Evolutionary conservation across 1,284 basidiomycete genomes (phyloP), one percentile per base, ranked within the genome.

Genomic region (Peniophora sp.): DNA sequence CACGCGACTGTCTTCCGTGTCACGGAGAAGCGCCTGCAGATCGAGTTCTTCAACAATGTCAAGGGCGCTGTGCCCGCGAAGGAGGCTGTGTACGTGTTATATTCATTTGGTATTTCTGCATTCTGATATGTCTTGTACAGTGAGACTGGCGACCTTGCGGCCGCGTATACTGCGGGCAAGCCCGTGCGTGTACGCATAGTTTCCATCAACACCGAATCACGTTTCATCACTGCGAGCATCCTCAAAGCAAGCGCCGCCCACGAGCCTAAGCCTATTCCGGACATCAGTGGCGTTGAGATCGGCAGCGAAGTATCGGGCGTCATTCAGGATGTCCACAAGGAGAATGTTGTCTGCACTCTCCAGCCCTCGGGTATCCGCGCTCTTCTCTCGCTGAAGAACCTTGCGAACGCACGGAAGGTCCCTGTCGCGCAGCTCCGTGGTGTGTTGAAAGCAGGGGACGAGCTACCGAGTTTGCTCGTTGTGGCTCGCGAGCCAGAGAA

Each of bases 31-130:
- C 78, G 82, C 54, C 69, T 95, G 48, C 71, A 92, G 54, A 81
- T 97, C 24, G 92, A 96, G 64, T 91, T 97, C 58, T 99, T 90
- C 64, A 96, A 94, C 57, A 88, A 89, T 46, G 60, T 96, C 48
- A 88, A 91, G 59, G 97, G 91, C 1, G 73, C 89, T 48, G 78
- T 99, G 1, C 91, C 92, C 5, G 68, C 76, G 15, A 81, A 78
- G 44, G 95, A 97, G 72, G 81, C 85, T 9, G 88, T 85, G 92
- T 93, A 66, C 52, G 75, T n/a, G n/a, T n/a, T n/a, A n/a, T n/a
- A n/a, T 14, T 32, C 36, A 51, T 47, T 50, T 23, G 36, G 22
- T 35, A 17, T 36, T 24, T 45, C 35, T 47, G 24, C 24, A 42
- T 9, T 37, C 17, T 47, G 37, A 48, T 46, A 35, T 15, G 37